Evolutionary conservation across 2,329 filamentous ascomycete genomes (phyloP), one percentile per base, ranked within the genome.

Genomic region (Colletotrichum sojae): DNA sequence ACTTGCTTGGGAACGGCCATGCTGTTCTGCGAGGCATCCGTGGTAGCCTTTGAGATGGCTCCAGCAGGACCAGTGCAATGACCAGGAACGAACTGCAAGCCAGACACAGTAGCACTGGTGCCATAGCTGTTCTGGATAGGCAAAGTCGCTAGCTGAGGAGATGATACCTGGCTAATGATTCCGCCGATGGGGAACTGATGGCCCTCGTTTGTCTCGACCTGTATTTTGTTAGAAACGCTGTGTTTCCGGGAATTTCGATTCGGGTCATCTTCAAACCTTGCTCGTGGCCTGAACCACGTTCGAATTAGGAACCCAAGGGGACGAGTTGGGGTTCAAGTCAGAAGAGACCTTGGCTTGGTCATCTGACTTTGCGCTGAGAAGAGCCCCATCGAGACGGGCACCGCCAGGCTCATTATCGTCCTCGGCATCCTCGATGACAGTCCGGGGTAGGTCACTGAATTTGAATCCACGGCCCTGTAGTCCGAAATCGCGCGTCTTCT

Each of bases 301-400:
- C 18, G 46, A 49, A 6, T n/a, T 62, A 20, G 69, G 69, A n/a
- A 62, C n/a, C 66, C 66, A 71, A 49, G 69, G 55, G 46, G 56
- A 51, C 3, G 69, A 65, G 13, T 66, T 49, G 20, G 69, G 69
- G 48, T 71, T 71, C 16, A 71, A 53, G n/a, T 48, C 31, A 15
- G 67, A 69, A 5, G 48, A 5, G n/a, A 53, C 31, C 43, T 49
- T 65, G 39, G 6, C 31, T 18, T 55, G 15, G 12, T 40, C 51
- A 31, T 18, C 52, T 22, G 40, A 49, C 13, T 53, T 31, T 20
- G 46, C 39, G 40, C 55, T 16, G 22, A 56, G 39, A 22, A 40
- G 53, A 1, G 22, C 51, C 57, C 20, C 45, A 16, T 49, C 20
- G 15, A 71, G 67, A 36, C 55, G 61, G 25, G 46, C 66, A 45